Evolutionary conservation across 768 basidiomycete genomes (phyloP).

Genomic region (Amanita muscaria): DNA sequence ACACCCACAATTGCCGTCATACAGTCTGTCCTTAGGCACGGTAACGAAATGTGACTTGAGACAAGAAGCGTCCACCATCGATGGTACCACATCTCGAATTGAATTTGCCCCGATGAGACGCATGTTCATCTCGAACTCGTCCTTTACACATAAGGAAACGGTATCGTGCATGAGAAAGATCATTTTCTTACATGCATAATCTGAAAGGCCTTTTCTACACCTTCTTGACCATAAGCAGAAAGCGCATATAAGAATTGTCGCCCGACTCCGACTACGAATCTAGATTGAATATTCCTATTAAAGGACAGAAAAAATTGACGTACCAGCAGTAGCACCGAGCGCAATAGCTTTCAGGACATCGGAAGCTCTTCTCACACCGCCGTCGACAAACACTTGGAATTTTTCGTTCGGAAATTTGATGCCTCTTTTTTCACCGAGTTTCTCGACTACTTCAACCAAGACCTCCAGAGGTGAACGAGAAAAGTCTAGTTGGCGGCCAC

Average conservation of each 20-base stretch:
- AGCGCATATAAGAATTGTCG: constrained; percentile 85
- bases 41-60: constrained; percentile 55
- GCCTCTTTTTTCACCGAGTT: constrained; percentile 58
- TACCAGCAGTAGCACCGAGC: constrained; percentile 81
- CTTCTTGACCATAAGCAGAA: constrained; percentile 82
- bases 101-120: constrained; percentile 81
- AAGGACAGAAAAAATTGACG: constrained; percentile 9
- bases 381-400: constrained; percentile 87
- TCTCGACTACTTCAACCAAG: constrained; percentile 75
- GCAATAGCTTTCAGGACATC: constrained; percentile 87
- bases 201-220: constrained; percentile 74
- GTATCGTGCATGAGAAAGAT: background rate
- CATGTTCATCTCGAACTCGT: constrained; percentile 98
- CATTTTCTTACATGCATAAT: constrained; percentile 55
- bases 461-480: constrained; percentile 85
- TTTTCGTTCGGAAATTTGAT: constrained; percentile 66
- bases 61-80: constrained; percentile 83
- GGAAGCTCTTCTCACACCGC: constrained; percentile 88
- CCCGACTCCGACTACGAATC: constrained; percentile 62
- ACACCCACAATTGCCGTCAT: constrained; percentile 70
- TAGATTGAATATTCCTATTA: constrained; percentile 12
- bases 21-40: constrained; percentile 66
- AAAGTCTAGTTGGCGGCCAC: constrained; percentile 70
- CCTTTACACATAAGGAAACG: constrained; percentile 34
- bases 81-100: constrained; percentile 69